Evolutionary conservation across 805 yeast genomes (phyloP).

Genomic region (Candida chilensis): DNA sequence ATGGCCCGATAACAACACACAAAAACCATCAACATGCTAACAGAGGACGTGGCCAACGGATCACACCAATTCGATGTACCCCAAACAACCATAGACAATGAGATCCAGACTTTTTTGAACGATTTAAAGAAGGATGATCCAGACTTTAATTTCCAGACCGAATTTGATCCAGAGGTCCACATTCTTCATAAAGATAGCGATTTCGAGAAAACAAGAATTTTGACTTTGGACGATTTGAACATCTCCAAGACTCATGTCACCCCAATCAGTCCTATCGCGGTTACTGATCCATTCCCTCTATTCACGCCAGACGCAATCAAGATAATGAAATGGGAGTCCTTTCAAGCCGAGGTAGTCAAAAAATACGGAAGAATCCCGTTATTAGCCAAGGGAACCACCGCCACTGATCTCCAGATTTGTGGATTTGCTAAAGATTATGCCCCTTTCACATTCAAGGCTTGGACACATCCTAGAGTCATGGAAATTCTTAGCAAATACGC

Average conservation of each 20-base stretch:
- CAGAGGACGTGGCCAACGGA: background rate
- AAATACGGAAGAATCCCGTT: conserved; percentile 16
- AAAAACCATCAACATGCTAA: no score
- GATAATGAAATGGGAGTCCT: conserved; percentile 17
- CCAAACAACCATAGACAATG: background rate
- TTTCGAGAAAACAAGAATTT: conserved; percentile 10
- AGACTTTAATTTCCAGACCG: conserved; percentile 2
- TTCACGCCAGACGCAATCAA: conserved; percentile 18
- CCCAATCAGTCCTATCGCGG: conserved; percentile 15
- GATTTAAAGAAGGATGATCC: background rate
- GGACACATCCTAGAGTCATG: conserved; percentile 30
- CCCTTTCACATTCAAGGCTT: conserved; percentile 26
- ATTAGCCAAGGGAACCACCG: conserved; percentile 14
- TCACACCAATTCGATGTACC: conserved; percentile 1
- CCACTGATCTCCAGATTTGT: conserved; percentile 19
- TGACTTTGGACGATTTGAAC: conserved; percentile 15
- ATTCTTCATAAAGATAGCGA: conserved; percentile 2
- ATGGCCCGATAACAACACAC: no score
- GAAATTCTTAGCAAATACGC: conserved; percentile 27
- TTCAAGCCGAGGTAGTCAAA: conserved; percentile 10
- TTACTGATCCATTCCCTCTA: conserved; percentile 16
- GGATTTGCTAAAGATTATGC: conserved; percentile 20
- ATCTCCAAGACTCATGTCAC: conserved; percentile 12
- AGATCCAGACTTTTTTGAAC: background rate
- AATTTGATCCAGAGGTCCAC: conserved; percentile 1